These are phyloP conservation scores for Parachaetomium inaequale DNA, from an alignment of 495 filamentous ascomycete genomes.

Conservation along the genomic window DNA sequence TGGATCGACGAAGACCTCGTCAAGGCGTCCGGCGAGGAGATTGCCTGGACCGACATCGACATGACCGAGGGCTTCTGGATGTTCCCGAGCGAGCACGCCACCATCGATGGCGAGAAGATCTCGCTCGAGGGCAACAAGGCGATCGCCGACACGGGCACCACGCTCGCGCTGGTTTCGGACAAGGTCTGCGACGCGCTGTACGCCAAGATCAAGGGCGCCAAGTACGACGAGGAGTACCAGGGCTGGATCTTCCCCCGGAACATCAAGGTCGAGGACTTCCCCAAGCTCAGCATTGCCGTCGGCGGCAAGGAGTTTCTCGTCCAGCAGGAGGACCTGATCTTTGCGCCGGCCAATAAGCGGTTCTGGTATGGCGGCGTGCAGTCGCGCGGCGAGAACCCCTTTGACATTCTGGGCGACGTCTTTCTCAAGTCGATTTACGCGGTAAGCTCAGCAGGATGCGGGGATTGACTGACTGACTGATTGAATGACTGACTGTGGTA, in stretches of 20 bases:
- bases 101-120: conserved; percentile 59
- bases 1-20: conserved; percentile 67
- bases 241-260: conserved; percentile 64
- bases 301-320: conserved; percentile 62
- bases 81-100: conserved; percentile 58
- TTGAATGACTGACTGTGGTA: background rate
- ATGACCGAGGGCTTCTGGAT: conserved; percentile 71
- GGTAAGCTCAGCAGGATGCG: conserved; percentile 44
- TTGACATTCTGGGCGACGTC: conserved; percentile 72
- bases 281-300: conserved; percentile 64
- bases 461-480: background rate
- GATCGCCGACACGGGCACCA: conserved; percentile 77
- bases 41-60: conserved; percentile 64
- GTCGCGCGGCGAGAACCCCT: conserved; percentile 59
- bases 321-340: conserved; percentile 69
- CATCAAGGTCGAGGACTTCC: conserved; percentile 56
- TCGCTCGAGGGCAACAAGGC: conserved; percentile 62
- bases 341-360: conserved; percentile 54
- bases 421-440: conserved; percentile 76
- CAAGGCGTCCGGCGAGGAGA: conserved; percentile 50
- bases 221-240: conserved; percentile 60
- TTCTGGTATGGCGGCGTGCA: conserved; percentile 74
- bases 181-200: conserved; percentile 64
- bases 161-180: conserved; percentile 68
- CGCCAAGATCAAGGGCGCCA: conserved; percentile 62